A percentile compares a stretch with the other conserved stretches of the same genome.
Conservation (phyloP, 768 basidiomycete genomes). For the Lentinula raphanica region DNA sequence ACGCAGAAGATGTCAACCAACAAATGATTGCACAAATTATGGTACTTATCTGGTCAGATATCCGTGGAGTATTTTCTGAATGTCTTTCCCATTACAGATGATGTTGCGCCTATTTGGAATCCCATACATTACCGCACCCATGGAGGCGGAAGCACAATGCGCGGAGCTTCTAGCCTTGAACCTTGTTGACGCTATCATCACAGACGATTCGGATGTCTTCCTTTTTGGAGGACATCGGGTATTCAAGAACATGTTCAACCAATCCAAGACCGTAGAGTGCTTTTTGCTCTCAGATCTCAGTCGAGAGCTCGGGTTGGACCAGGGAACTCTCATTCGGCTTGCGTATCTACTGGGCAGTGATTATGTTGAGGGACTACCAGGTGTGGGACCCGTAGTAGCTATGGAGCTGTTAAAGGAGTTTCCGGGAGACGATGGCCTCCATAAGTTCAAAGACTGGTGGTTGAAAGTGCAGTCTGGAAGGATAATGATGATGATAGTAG, state of each 20-base stretch:
- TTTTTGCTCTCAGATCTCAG: conserved; percentile 81
- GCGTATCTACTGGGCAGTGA: conserved; percentile 96
- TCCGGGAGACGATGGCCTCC: conserved; percentile 76
- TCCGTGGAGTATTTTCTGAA: not conserved
- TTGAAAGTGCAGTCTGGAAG: conserved; percentile 78
- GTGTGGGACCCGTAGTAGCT: conserved; percentile 92
- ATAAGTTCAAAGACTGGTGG: conserved; percentile 95
- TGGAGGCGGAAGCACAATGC: conserved; percentile 99
- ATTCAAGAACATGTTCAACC: conserved; percentile 99
- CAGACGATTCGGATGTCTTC: conserved; percentile 98
- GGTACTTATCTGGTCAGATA: conserved; percentile 31
- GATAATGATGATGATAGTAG: conserved; percentile 71
- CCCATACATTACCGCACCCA: conserved; percentile 96
- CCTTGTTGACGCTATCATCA: conserved; percentile 95
- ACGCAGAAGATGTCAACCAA: conserved; percentile 92
- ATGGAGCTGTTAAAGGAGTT: conserved; percentile 96
- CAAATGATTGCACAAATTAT: conserved; percentile 89
- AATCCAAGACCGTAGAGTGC: conserved; percentile 97
- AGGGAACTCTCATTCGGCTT: conserved; percentile 80
- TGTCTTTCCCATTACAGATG: conserved; percentile 39
- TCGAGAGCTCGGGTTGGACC: conserved; percentile 81
- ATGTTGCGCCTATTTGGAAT: conserved; percentile 94
- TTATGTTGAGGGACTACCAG: conserved; percentile 88
- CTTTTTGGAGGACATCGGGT: conserved; percentile 94
- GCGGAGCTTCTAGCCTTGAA: conserved; percentile 82